phyloP scores from a whole-genome alignment of 441 rosid species.

The Euphorbia celastroides region DNA sequence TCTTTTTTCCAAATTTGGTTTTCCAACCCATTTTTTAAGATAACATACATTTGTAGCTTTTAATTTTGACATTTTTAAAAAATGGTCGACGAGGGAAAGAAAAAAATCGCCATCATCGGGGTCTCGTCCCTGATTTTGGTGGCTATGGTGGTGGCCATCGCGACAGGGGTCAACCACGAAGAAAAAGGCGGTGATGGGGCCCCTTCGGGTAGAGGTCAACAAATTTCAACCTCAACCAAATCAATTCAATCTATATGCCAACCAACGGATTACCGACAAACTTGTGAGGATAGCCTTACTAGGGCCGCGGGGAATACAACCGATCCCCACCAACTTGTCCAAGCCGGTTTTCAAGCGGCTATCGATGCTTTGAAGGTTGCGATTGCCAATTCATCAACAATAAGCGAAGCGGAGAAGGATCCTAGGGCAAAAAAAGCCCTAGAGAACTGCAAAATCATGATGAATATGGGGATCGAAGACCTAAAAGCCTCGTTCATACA shows the following conservation, averaged over 20 bases:
- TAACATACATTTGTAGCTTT: not conserved
- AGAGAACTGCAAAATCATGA: slow-evolving; percentile 41
- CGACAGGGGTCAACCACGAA: slow-evolving; percentile 24
- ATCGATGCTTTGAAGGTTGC: slow-evolving; percentile 35
- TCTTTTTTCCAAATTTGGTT: not conserved
- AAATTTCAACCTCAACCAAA: slow-evolving; percentile 31
- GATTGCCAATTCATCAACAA: slow-evolving; percentile 32
- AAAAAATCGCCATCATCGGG: slow-evolving; percentile 39
- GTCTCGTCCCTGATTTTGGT: slow-evolving; percentile 49
- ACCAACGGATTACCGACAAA: slow-evolving; percentile 54
- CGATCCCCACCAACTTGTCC: slow-evolving; percentile 57
- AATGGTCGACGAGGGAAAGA: slow-evolving; percentile 26
- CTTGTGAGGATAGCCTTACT: slow-evolving; percentile 46
- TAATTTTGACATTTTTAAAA: not conserved
- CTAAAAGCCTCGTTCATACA: slow-evolving; percentile 39
- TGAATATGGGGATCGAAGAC: slow-evolving; percentile 59
- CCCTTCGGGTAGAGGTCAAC: not conserved
- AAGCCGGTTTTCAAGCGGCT: slow-evolving; percentile 42
- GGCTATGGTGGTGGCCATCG: not conserved
- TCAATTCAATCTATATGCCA: slow-evolving; percentile 54
- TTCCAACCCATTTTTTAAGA: not conserved
- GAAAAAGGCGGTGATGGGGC: not conserved
- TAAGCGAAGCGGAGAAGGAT: slow-evolving; percentile 41
- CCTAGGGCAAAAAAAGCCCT: slow-evolving; percentile 48
- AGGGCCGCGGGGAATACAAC: slow-evolving; percentile 36